These are phyloP conservation scores for Chrysoporthe austroafricana DNA, from an alignment of 2,329 filamentous ascomycete species.

Conservation along the genomic window DNA sequence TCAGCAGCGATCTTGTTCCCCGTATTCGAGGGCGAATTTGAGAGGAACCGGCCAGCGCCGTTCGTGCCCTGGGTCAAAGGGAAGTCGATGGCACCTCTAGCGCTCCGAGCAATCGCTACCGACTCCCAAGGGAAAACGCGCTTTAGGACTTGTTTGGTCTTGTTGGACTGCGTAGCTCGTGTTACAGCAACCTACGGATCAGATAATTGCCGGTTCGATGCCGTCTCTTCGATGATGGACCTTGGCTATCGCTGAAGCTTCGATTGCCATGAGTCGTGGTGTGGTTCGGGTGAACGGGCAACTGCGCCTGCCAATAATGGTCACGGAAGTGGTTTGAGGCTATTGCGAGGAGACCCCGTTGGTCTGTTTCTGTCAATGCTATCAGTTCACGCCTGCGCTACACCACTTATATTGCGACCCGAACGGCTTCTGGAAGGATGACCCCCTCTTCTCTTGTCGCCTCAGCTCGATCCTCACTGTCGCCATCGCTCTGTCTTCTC, in stretches of 20 bases:
- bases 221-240: background rate
- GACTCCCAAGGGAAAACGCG: background rate
- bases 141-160: background rate
- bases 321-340: background rate
- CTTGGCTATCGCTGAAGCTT: background rate
- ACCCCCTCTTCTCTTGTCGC: background rate
- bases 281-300: background rate
- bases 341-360: background rate
- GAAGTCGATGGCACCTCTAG: background rate
- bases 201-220: background rate
- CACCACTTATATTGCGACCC: background rate
- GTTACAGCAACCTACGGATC: background rate
- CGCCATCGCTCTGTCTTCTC: too few species aligned
- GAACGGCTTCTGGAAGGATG: background rate
- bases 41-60: background rate
- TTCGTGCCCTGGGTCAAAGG: background rate
- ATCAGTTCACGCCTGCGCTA: background rate
- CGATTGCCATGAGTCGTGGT: background rate
- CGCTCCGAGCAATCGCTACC: background rate
- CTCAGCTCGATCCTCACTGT: too few species aligned
- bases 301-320: background rate
- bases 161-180: background rate
- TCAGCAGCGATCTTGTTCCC: background rate
- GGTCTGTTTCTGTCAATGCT: background rate
- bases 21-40: background rate